Evolutionary conservation across 768 basidiomycete species (phyloP), one percentile per base, ranked within the genome.

Genomic region (Naematelia encephala): DNA sequence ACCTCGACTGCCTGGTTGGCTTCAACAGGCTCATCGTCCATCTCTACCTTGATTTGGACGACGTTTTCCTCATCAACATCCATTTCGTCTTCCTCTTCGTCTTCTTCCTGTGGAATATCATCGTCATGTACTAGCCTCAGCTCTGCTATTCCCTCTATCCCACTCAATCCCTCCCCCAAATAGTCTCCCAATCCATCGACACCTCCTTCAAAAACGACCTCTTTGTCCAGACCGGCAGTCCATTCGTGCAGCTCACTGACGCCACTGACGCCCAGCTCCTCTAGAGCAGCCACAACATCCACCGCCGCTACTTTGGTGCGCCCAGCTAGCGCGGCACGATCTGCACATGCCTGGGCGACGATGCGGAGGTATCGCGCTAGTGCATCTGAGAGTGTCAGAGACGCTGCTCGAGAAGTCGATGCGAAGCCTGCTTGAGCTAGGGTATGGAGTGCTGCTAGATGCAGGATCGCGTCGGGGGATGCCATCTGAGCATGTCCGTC

Each of bases 391-490:
- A 73, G 57, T 25, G 68, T 63, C n/a, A 68, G 23, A 10, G 62
- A 63, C 13, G 71, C 68, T 19, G 71, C 66, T 25, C 54, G 55
- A 11, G 66, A 68, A 13, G 68, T 70, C 19, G 69, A 68, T 14
- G 71, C 67, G 65, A 73, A 73, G 11, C 71, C 71, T 8, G 71
- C 62, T 19, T 47, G 34, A 5, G 68, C 57, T 13, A 73, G 69
- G 5, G 62, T 51, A 51, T 70, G 64, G 14, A 73, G 69, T 10
- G 67, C 58, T 14, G 71, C 67, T 13, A 70, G 60, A 45, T 73
- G 71, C 8, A 73, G 55, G 0, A 73, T 53, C 10, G 70, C 67
- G 14, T 69, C 68, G 13, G 70, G 70, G 3, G 68, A 65, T 4
- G 60, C 39, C 59, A 60, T 60, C 29, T n/a, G n/a, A n/a, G 34